These are phyloP conservation scores for Amoebophrya sp. DNA, from an alignment of 169 alveolate species.

Conservation along the genomic window DNA sequence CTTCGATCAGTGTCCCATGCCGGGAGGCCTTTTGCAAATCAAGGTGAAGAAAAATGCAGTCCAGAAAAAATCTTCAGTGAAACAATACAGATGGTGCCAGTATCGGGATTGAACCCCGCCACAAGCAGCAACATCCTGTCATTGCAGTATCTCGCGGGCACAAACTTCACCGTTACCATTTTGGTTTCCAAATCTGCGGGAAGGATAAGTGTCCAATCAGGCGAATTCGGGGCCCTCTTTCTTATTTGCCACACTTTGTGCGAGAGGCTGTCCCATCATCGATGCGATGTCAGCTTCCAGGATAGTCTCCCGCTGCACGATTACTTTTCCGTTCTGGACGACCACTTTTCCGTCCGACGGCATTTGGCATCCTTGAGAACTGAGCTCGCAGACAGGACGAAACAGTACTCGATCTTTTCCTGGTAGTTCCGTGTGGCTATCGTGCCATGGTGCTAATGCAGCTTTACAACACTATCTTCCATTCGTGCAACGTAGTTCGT, in stretches of 20 bases:
- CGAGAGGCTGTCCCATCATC: neutral
- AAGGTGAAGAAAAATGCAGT: too few relatives aligned
- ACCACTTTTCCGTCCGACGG: neutral
- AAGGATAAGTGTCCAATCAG: neutral
- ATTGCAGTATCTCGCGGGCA: neutral
- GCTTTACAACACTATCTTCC: too few relatives aligned
- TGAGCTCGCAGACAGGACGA: conserved; percentile 8
- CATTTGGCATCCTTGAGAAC: neutral
- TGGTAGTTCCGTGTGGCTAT: too few relatives aligned
- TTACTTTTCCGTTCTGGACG: conserved; percentile 4
- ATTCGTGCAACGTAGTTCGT: too few relatives aligned
- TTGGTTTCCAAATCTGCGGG: neutral
- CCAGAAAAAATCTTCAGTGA: too few relatives aligned
- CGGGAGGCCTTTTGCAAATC: too few relatives aligned
- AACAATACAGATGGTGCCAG: too few relatives aligned
- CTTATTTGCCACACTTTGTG: neutral
- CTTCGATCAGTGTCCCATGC: too few relatives aligned
- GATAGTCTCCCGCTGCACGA: neutral
- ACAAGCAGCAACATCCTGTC: neutral
- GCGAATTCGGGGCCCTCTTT: neutral
- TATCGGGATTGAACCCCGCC: too few relatives aligned
- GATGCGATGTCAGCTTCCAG: neutral
- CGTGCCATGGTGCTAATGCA: too few relatives aligned
- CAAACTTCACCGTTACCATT: neutral
- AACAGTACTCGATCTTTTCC: neutral